phyloP scores from a whole-genome alignment of 2,329 filamentous ascomycete species.

The Fusarium sp. region DNA sequence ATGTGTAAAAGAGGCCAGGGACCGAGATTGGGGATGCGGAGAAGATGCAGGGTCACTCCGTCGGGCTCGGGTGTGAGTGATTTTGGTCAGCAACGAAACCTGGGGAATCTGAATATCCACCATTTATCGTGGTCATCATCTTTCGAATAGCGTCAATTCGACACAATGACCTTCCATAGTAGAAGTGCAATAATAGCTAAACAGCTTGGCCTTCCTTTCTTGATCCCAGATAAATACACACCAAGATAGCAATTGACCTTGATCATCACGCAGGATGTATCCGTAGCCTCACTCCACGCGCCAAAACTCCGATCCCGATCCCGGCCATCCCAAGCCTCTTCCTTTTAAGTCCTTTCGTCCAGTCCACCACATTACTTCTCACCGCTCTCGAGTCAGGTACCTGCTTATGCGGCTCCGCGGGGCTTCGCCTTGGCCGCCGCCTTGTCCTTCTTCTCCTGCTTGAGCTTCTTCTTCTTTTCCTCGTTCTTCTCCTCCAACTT shows the following conservation, averaged over 20 bases:
- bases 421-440: conserved; percentile 89
- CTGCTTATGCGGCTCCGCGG: conserved; percentile 59
- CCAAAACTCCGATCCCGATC: conserved; percentile 37
- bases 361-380: conserved; percentile 8
- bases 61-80: neutral
- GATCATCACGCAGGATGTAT: neutral
- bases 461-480: conserved; percentile 93
- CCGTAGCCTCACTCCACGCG: conserved; percentile 20
- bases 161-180: neutral
- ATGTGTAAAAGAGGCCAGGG: conserved; percentile 5
- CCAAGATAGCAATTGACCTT: neutral
- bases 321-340: neutral
- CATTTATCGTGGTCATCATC: neutral
- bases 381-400: neutral
- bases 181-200: neutral
- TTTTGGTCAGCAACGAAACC: neutral
- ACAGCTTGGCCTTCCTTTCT: neutral
- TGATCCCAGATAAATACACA: neutral
- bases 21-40: conserved; percentile 28
- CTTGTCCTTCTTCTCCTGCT: conserved; percentile 95
- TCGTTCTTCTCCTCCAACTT: conserved; percentile 93
- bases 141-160: neutral
- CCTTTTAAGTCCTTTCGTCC: conserved; percentile 7
- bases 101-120: neutral
- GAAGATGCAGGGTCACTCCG: conserved; percentile 3